A percentile compares a stretch with the other conserved stretches of the same genome.
These are phyloP conservation scores for Actinomucor elegans DNA, from an alignment of 371 early-diverging fungal genomes.

Conservation along the genomic window DNA sequence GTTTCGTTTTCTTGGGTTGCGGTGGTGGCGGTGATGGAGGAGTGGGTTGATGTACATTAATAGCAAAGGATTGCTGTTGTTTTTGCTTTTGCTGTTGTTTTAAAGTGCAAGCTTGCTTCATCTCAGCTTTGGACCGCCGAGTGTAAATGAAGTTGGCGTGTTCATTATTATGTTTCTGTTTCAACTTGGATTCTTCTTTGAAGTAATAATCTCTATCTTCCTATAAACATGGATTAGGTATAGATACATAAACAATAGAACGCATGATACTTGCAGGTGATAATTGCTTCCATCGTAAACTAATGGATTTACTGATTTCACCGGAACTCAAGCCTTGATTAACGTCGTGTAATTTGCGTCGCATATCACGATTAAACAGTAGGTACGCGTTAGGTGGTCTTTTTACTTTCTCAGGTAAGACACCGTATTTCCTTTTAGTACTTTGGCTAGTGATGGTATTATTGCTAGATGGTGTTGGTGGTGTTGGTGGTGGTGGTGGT, in stretches of 20 bases:
- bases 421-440: conserved; percentile 16
- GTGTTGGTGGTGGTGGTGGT: not conserved
- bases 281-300: conserved; percentile 54
- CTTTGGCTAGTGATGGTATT: not conserved
- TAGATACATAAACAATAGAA: too few relatives aligned
- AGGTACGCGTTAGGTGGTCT: conserved; percentile 70
- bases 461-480: not conserved
- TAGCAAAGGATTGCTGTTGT: not conserved
- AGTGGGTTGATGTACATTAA: too few relatives aligned
- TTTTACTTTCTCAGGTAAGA: conserved; percentile 35
- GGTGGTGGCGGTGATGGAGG: not conserved
- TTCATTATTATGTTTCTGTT: conserved; percentile 57
- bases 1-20: conserved; percentile 14
- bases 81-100: conserved; percentile 17
- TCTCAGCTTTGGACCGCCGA: conserved; percentile 63
- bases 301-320: conserved; percentile 62
- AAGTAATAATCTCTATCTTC: conserved; percentile 39
- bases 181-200: conserved; percentile 50
- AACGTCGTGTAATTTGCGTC: conserved; percentile 54
- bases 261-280: conserved; percentile 16
- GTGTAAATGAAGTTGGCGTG: conserved; percentile 65
- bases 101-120: conserved; percentile 46
- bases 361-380: conserved; percentile 63
- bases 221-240: conserved; percentile 9
- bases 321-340: conserved; percentile 58